Base-by-base conservation (phyloP, 2,329 filamentous ascomycete genomes). In the Trichoderma sp. region DNA sequence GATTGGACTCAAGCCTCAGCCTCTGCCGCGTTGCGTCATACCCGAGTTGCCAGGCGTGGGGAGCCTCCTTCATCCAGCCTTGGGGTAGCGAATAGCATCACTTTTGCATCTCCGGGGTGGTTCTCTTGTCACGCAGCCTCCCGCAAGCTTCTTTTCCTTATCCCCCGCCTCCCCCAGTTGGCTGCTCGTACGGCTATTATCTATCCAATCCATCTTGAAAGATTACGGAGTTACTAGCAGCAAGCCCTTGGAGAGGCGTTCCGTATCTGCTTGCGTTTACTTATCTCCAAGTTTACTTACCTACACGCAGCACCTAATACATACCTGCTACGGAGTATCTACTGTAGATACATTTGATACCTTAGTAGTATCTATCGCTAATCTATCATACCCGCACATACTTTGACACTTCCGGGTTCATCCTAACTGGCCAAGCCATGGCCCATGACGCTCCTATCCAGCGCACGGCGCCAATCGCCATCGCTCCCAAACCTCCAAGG, bases 391-490 rank as follows among this genome's bases (percentile, higher is more conserved):
- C 21, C 61, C 43, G 32, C 57, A 26, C 57, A 30, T 30, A 53
- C 26, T 15, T n/a, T 61, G 30, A 28, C 26, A 21, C 57, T 21
- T 28, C 18, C 12, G 56, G 9, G 28, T 26, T 43, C 64, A 6
- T 58, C 43, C 57, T 58, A 24, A 65, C 39, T 61, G 39, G 56
- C 62, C 64, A 14, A 71, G 60, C 51, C 81, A 89, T 89, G 86
- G 86, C 87, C 76, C 76, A 80, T 65, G 86, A 84, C 76, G 83
- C 86, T 75, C 81, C 85, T 77, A 83, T 90, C 79, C 84, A 86
- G 74, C 84, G 89, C 81, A 90, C 89, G 82, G 88, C 87, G 79
- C 89, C 89, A 76, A 91, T 91, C 79, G 86, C 89, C 79, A 91
- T 91, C 80, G 89, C 89, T 74, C 87, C 89, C 75, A 89, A 90